Evolutionary conservation across 768 basidiomycete species (phyloP).

Genomic region (Leccinellum rugosiceps): DNA sequence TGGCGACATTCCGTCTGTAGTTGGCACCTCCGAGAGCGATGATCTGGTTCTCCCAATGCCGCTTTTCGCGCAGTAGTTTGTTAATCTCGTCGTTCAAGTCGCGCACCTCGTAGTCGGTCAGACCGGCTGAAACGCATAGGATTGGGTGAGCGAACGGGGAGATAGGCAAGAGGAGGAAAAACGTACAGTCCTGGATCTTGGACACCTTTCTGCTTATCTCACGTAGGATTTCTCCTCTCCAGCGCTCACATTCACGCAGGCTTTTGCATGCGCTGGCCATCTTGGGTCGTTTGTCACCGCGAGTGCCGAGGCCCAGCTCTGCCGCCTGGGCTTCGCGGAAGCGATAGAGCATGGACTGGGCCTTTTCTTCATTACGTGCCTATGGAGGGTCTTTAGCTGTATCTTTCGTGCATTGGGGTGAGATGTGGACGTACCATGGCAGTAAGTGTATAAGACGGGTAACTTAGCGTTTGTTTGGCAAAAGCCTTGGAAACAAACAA

Average conservation of each 20-base stretch:
- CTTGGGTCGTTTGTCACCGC: conserved; percentile 80
- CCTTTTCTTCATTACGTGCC: conserved; percentile 99
- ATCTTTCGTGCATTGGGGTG: background rate
- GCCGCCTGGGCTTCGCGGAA: conserved; percentile 97
- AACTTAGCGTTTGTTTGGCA: conserved; percentile 23
- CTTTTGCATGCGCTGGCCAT: conserved; percentile 94
- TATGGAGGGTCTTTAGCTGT: conserved; percentile 22
- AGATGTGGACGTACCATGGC: conserved; percentile 14
- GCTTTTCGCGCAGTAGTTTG: conserved; percentile 89
- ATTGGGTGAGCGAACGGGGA: background rate
- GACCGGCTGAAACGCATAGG: conserved; percentile 57
- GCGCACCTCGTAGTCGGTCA: conserved; percentile 94
- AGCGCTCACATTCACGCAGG: conserved; percentile 88
- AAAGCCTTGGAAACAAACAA: conserved; percentile 27
- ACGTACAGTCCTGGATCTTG: conserved; percentile 93
- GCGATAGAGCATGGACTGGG: conserved; percentile 91
- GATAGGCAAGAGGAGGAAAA: background rate
- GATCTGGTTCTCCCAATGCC: conserved; percentile 98
- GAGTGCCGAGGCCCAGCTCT: conserved; percentile 88
- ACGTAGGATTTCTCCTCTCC: conserved; percentile 91
- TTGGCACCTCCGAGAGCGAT: conserved; percentile 95
- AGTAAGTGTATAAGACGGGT: background rate
- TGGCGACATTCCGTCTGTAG: conserved; percentile 89
- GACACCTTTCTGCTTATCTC: conserved; percentile 97
- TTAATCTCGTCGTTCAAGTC: conserved; percentile 99